phyloP scores from a whole-genome alignment of 2,329 filamentous ascomycete species.

The Fusarium ramigenum region DNA sequence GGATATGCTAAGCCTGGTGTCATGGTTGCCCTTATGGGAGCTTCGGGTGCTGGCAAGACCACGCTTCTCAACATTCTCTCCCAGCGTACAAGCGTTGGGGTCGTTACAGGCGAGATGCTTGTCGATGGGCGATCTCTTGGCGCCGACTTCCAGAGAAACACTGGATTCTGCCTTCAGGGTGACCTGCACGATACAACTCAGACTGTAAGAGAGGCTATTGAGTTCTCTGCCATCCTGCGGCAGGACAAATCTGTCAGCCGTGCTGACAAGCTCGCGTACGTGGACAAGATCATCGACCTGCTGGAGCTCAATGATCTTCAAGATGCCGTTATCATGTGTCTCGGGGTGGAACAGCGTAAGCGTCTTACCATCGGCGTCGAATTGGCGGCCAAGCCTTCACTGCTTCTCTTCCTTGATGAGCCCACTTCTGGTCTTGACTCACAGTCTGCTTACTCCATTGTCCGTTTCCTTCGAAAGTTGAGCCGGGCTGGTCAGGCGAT shows the following conservation, averaged over 20 bases:
- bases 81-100: conserved; percentile 77
- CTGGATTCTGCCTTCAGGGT: conserved; percentile 71
- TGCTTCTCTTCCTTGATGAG: conserved; percentile 71
- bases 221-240: conserved; percentile 71
- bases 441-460: conserved; percentile 66
- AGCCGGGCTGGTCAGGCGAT: conserved; percentile 67
- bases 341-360: conserved; percentile 67
- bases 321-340: conserved; percentile 66
- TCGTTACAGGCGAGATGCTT: conserved; percentile 79
- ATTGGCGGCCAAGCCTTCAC: conserved; percentile 61
- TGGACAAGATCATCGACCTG: conserved; percentile 70
- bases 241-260: conserved; percentile 64
- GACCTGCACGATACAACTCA: conserved; percentile 71
- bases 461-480: conserved; percentile 67
- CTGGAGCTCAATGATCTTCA: conserved; percentile 72
- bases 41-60: conserved; percentile 84
- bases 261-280: conserved; percentile 71
- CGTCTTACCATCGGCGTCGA: conserved; percentile 64
- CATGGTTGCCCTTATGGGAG: conserved; percentile 84
- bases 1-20: conserved; percentile 84
- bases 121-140: conserved; percentile 76
- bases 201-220: conserved; percentile 71
- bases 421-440: conserved; percentile 65
- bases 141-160: conserved; percentile 79
- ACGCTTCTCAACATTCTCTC: conserved; percentile 81